A percentile compares a stretch with the other conserved stretches of the same genome.
These are phyloP conservation scores for Xerocomellus amylosporus DNA, from an alignment of 768 basidiomycete genomes.

Conservation along the genomic window DNA sequence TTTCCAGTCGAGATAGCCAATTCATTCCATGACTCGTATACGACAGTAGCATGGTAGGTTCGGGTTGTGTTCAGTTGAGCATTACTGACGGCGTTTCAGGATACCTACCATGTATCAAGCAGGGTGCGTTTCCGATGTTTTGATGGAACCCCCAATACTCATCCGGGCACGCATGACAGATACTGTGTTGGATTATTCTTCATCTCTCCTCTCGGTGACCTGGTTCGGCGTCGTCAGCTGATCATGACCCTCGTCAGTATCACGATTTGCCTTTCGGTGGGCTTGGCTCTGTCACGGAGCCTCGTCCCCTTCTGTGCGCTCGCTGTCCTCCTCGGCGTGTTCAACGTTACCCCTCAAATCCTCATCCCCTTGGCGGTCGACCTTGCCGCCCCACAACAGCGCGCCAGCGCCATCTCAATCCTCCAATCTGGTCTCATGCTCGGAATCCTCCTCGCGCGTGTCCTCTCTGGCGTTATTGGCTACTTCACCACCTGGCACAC, in stretches of 20 bases:
- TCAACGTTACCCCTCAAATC: slow-evolving; percentile 41
- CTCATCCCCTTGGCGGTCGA: slow-evolving; percentile 46
- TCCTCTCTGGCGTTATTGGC: slow-evolving; percentile 40
- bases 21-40: slow-evolving; percentile 36
- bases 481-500: slow-evolving; percentile 41
- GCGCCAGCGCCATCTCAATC: slow-evolving; percentile 28
- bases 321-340: slow-evolving; percentile 37
- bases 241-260: slow-evolving; percentile 34
- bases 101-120: slow-evolving; percentile 67
- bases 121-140: slow-evolving; percentile 41
- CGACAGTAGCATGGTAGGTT: slow-evolving; percentile 33
- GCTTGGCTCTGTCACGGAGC: slow-evolving; percentile 37
- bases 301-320: slow-evolving; percentile 33
- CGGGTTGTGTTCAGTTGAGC: not conserved
- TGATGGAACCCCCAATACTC: not conserved
- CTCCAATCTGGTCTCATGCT: slow-evolving; percentile 33
- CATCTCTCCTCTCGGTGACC: slow-evolving; percentile 46
- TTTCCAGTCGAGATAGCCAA: slow-evolving; percentile 33
- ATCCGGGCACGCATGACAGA: not conserved
- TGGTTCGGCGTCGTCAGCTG: slow-evolving; percentile 43
- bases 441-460: slow-evolving; percentile 29
- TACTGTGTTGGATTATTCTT: slow-evolving; percentile 38
- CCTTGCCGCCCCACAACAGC: slow-evolving; percentile 33
- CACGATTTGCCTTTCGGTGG: slow-evolving; percentile 40
- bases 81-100: slow-evolving; percentile 29